A percentile compares a stretch with the other conserved stretches of the same genome.
Conservation (phyloP, 805 yeast genomes). For the Kluyveromyces starmeri region DNA sequence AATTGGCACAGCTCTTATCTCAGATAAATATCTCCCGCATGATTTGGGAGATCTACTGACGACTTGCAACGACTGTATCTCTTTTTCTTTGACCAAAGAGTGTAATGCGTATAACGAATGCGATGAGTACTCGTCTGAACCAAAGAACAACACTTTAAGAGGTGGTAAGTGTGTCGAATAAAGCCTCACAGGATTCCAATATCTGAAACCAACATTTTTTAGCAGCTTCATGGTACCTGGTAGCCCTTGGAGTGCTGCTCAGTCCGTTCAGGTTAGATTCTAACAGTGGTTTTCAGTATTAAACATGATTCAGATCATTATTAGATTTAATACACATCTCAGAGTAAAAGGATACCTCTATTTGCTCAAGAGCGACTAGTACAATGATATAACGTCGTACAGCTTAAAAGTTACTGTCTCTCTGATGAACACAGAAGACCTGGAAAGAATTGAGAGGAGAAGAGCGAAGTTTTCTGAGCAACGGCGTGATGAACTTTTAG, state of each 20-base stretch:
- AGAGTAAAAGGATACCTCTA: too few species aligned
- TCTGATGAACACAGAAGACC: constrained; percentile 8
- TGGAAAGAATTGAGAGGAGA: constrained; percentile 22
- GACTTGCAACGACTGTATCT: constrained; percentile 40
- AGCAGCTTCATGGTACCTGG: too few species aligned
- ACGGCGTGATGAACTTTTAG: constrained; percentile 16
- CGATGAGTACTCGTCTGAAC: constrained; percentile 66
- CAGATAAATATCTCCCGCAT: constrained; percentile 48
- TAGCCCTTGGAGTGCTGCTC: too few species aligned
- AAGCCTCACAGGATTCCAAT: not conserved
- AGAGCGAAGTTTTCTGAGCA: constrained; percentile 27
- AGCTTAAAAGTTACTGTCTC: too few species aligned
- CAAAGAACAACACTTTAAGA: constrained; percentile 55
- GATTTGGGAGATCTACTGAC: constrained; percentile 56
- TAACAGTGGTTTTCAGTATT: too few species aligned
- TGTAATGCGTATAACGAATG: constrained; percentile 38
- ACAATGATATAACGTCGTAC: too few species aligned
- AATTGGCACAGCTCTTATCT: constrained; percentile 45
- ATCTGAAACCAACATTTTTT: too few species aligned
- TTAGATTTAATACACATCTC: too few species aligned
- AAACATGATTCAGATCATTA: too few species aligned
- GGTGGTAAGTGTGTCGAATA: constrained; percentile 8
- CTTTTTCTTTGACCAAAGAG: constrained; percentile 13
- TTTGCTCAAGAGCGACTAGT: too few species aligned
- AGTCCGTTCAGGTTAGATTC: too few species aligned